Base-by-base conservation (phyloP, 139 green algal genomes). In the Chlamydomonas applanata region DNA sequence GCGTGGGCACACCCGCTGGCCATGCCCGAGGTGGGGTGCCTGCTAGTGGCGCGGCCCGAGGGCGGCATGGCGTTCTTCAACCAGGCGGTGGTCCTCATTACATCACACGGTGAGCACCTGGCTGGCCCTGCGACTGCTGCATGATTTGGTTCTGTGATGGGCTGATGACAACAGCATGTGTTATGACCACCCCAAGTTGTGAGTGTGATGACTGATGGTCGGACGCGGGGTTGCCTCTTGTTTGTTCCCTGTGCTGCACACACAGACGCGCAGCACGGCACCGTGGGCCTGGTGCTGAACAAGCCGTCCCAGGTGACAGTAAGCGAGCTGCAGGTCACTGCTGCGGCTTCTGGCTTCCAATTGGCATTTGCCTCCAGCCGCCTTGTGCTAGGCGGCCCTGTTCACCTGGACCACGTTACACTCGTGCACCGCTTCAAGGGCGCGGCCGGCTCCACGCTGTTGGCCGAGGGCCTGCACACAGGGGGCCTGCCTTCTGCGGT, bases 341-440 rank as follows among this genome's bases (percentile, higher is more conserved):
- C 49, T 3, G 70, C 70, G 0, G 75, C 30, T n/a, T 2, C 78
- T 77, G 82, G 76, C 54, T 83, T 88, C 69, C 59, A 71, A 59
- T 64, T 76, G 13, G 69, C 59, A n/a, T 88, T 88, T 73, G 79
- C 79, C 27, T 30, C 5, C 13, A 70, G 80, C 57, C 73, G 71
- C 0, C 70, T 88, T 64, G 73, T 78, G 32, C 64, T 88, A 52
- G 83, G 83, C 34, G 83, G 83, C 22, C 79, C 79, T 11, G 73
- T 85, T 32, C 83, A 84, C 79, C 40, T 82, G 59, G 79, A 85
- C 36, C 79, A 82, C 63, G 69, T 85, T 0, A 88, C 83, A 5
- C 70, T 85, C 69, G 76, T 88, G 59, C 83, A 88, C 74, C 72
- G 76, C 52, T 88, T 76, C 73, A 33, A 33, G 11, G 76, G 82